Percentiles rank a stretch among this genome's conserved stretches.
These are phyloP conservation scores for Trichoderma cornu-damae DNA, from an alignment of 2,329 filamentous ascomycete genomes.

Conservation along the genomic window DNA sequence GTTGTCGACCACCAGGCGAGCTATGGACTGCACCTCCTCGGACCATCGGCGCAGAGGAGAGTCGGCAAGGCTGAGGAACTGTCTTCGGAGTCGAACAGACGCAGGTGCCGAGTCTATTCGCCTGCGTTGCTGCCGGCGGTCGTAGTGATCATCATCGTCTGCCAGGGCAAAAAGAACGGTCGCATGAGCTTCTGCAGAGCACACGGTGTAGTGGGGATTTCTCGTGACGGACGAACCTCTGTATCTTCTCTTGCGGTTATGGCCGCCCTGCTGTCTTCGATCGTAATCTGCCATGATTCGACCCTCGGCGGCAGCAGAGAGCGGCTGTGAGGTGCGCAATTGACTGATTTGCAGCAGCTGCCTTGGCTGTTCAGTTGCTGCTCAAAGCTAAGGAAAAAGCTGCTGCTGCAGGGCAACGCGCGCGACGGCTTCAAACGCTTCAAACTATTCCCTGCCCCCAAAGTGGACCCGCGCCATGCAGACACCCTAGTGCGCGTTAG, in stretches of 20 bases:
- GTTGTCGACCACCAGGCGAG: conserved; percentile 72
- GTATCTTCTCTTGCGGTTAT: conserved; percentile 70
- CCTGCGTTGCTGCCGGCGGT: conserved; percentile 67
- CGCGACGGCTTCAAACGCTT: conserved; percentile 8
- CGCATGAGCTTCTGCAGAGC: conserved; percentile 1
- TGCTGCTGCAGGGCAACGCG: conserved; percentile 21
- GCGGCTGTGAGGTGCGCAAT: background rate
- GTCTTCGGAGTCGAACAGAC: conserved; percentile 66
- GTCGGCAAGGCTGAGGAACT: conserved; percentile 76
- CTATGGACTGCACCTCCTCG: conserved; percentile 71
- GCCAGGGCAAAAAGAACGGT: background rate
- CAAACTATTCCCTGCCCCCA: conserved; percentile 4
- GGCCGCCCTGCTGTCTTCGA: conserved; percentile 47
- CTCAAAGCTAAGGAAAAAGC: conserved; percentile 17
- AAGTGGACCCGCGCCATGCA: conserved; percentile 8
- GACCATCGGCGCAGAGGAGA: conserved; percentile 72
- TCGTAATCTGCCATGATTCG: conserved; percentile 52
- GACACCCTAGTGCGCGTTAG: background rate
- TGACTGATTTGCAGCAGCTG: background rate
- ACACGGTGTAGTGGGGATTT: conserved; percentile 1
- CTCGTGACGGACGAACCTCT: conserved; percentile 54
- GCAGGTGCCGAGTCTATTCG: conserved; percentile 67
- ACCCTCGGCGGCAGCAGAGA: background rate
- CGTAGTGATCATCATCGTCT: conserved; percentile 70
- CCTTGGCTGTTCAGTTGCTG: conserved; percentile 8